These are phyloP conservation scores for Verticillium albo-atrum DNA, from an alignment of 2,329 filamentous ascomycete genomes.

Conservation along the genomic window DNA sequence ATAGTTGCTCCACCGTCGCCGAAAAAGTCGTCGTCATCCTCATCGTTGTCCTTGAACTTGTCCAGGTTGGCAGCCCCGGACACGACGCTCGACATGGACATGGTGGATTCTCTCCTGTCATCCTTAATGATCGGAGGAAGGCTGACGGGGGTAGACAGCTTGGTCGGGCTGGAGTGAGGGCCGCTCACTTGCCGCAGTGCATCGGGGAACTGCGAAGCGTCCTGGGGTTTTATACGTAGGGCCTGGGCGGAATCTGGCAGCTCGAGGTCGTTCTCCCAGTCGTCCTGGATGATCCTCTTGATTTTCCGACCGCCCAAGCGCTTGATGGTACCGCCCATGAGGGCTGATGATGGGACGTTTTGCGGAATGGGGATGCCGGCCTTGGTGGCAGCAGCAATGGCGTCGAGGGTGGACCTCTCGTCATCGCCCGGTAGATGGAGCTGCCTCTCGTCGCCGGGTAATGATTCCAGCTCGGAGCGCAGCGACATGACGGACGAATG, in stretches of 20 bases:
- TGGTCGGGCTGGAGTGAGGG: constrained; percentile 47
- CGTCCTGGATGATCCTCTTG: constrained; percentile 69
- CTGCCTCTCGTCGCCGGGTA: constrained; percentile 79
- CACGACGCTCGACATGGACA: constrained; percentile 27
- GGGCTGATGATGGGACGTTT: constrained; percentile 81
- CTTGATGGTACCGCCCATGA: constrained; percentile 91
- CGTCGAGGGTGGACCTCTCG: constrained; percentile 75
- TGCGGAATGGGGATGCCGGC: constrained; percentile 88
- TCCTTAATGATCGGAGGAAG: constrained; percentile 21
- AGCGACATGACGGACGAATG: constrained; percentile 78
- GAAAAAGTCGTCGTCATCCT: constrained; percentile 59
- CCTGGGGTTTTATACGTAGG: constrained; percentile 61
- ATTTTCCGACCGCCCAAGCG: constrained; percentile 73
- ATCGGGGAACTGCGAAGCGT: constrained; percentile 61
- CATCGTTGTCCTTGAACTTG: constrained; percentile 57
- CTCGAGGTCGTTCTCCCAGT: constrained; percentile 78
- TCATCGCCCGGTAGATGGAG: constrained; percentile 81
- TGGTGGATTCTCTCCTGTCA: constrained; percentile 23
- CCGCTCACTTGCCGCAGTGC: constrained; percentile 62
- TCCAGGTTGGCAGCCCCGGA: constrained; percentile 54
- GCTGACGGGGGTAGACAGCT: constrained; percentile 22
- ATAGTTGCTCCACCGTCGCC: constrained; percentile 63
- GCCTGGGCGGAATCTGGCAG: constrained; percentile 55
- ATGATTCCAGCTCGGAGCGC: constrained; percentile 75
- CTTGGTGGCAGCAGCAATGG: constrained; percentile 80